Conservation (phyloP, 257 asterid species). For the Capsicum pubescens region DNA sequence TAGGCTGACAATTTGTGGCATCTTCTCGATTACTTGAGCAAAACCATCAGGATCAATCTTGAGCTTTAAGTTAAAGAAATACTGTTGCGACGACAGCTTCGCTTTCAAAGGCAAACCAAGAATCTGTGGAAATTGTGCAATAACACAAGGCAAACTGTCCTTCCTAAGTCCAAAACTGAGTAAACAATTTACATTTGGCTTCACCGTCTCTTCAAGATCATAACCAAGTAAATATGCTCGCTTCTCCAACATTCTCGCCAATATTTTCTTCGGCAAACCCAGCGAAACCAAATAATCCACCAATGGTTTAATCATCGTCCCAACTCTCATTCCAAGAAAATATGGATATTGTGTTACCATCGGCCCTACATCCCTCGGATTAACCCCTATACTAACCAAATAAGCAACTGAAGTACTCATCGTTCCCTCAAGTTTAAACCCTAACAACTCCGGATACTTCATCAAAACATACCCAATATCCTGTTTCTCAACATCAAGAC, state of each 20-base stretch:
- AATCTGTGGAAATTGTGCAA: constrained; percentile 88
- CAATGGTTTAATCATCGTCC: constrained; percentile 86
- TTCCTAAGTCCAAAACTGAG: constrained; percentile 73
- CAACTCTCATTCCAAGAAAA: constrained; percentile 93
- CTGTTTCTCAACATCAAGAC: constrained; percentile 92
- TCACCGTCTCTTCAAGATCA: constrained; percentile 79
- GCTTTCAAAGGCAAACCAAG: constrained; percentile 91
- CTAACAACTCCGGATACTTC: constrained; percentile 70
- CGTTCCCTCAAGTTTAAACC: constrained; percentile 82
- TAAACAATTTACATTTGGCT: constrained; percentile 84
- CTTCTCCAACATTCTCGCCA: constrained; percentile 85
- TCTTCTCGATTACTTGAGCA: constrained; percentile 68
- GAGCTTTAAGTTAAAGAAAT: constrained; percentile 83
- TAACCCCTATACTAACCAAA: constrained; percentile 88
- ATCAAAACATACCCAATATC: constrained; percentile 83
- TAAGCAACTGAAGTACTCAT: constrained; percentile 94
- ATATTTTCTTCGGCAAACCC: constrained; percentile 74
- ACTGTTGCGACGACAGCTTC: constrained; percentile 82
- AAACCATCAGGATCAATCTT: constrained; percentile 86
- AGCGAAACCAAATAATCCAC: constrained; percentile 86
- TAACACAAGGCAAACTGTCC: constrained; percentile 63
- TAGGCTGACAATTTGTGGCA: constrained; percentile 87
- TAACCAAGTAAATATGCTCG: constrained; percentile 83
- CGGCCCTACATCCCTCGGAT: constrained; percentile 88
- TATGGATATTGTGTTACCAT: constrained; percentile 95